A percentile compares a stretch with the other conserved stretches of the same genome.
phyloP scores from a whole-genome alignment of 305 asterid genomes.

The Fraxinus dipetala region DNA sequence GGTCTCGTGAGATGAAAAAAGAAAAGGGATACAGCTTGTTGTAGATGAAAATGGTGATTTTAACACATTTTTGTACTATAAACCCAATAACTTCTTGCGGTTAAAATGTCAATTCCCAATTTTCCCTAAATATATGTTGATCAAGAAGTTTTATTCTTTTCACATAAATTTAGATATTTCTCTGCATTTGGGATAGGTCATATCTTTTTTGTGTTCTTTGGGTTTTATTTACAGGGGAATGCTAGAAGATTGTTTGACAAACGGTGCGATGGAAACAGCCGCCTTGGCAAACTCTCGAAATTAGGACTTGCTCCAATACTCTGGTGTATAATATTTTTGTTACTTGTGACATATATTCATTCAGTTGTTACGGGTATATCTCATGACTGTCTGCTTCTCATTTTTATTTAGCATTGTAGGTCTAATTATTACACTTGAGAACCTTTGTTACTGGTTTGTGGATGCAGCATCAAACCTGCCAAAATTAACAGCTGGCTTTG shows the following conservation, averaged over 20 bases:
- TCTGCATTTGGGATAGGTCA: slow-evolving; percentile 6
- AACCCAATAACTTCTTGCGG: background rate
- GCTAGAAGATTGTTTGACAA: slow-evolving; percentile 82
- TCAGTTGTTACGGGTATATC: slow-evolving; percentile 72
- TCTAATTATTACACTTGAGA: slow-evolving; percentile 12
- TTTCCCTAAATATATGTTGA: slow-evolving; percentile 1
- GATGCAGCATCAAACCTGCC: slow-evolving; percentile 78
- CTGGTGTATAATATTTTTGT: slow-evolving; percentile 69
- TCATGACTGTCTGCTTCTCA: slow-evolving; percentile 23
- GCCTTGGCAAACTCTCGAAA: slow-evolving; percentile 69
- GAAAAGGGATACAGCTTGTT: background rate
- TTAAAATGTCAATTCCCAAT: background rate
- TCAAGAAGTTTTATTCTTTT: background rate
- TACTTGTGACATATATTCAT: slow-evolving; percentile 63
- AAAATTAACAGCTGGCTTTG: slow-evolving; percentile 74
- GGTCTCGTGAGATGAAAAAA: background rate
- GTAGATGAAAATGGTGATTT: background rate
- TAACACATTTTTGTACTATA: background rate
- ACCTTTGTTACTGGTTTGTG: slow-evolving; percentile 21
- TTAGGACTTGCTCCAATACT: slow-evolving; percentile 91
- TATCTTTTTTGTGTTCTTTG: slow-evolving; percentile 14
- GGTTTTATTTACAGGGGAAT: slow-evolving; percentile 67
- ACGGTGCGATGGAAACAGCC: slow-evolving; percentile 70
- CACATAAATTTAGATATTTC: background rate
- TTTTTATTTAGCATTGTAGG: slow-evolving; percentile 15